These are phyloP conservation scores for Xylaria nigripes DNA, from an alignment of 495 filamentous ascomycete species.

Conservation along the genomic window DNA sequence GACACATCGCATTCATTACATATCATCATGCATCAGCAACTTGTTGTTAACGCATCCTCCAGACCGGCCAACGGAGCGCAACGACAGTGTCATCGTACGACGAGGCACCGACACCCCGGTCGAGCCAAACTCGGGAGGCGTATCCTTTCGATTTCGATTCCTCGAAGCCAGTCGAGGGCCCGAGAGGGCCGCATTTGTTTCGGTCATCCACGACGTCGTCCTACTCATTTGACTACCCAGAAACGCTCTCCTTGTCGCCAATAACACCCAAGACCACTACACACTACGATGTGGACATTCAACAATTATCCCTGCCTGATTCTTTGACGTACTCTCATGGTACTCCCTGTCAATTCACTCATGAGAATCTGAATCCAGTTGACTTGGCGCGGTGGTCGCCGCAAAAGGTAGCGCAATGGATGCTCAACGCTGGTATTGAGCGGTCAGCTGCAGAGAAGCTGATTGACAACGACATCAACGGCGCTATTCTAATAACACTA, in stretches of 20 bases:
- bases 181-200: slow-evolving; percentile 84
- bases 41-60: slow-evolving; percentile 24
- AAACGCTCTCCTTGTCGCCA: slow-evolving; percentile 60
- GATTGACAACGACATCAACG: slow-evolving; percentile 81
- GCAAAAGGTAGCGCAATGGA: slow-evolving; percentile 71
- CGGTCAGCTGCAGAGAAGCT: slow-evolving; percentile 70
- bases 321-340: slow-evolving; percentile 29
- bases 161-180: slow-evolving; percentile 63
- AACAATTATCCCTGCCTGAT: slow-evolving; percentile 26
- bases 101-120: slow-evolving; percentile 61
- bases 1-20: slow-evolving; percentile 20
- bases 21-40: not conserved
- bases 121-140: slow-evolving; percentile 32
- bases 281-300: slow-evolving; percentile 26
- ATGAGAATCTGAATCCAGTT: slow-evolving; percentile 47
- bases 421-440: slow-evolving; percentile 66
- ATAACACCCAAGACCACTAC: slow-evolving; percentile 38
- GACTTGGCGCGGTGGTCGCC: slow-evolving; percentile 59
- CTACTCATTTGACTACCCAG: slow-evolving; percentile 47
- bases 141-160: slow-evolving; percentile 28
- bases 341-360: slow-evolving; percentile 41
- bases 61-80: slow-evolving; percentile 56
- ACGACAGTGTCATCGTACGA: slow-evolving; percentile 72
- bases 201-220: slow-evolving; percentile 46
- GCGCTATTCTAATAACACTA: slow-evolving; percentile 72